A percentile compares a stretch with the other conserved stretches of the same genome.
Conservation (phyloP, 2,329 filamentous ascomycete species). For the Seiridium unicorne region DNA sequence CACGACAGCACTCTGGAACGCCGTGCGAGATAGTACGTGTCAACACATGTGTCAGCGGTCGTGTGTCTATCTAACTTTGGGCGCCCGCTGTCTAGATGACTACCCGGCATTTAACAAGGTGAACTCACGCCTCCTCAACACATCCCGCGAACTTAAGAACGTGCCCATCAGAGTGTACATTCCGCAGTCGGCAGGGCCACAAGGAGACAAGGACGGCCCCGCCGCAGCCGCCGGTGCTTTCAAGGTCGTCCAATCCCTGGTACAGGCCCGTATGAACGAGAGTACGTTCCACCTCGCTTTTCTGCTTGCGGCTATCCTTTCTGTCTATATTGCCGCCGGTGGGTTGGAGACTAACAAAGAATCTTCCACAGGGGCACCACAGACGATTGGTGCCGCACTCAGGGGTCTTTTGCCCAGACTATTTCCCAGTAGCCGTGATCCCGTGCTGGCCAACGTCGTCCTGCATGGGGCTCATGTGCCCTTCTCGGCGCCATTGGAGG, state of each 20-base stretch:
- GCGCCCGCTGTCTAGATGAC: slow-evolving; percentile 55
- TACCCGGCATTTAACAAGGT: slow-evolving; percentile 70
- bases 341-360: not conserved
- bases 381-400: slow-evolving; percentile 71
- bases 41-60: not conserved
- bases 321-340: too few species aligned
- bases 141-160: slow-evolving; percentile 72
- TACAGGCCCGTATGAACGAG: slow-evolving; percentile 43
- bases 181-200: slow-evolving; percentile 46
- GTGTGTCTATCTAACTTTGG: not conserved
- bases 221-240: slow-evolving; percentile 47
- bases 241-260: slow-evolving; percentile 73
- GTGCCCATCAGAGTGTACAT: slow-evolving; percentile 90
- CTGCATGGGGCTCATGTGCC: slow-evolving; percentile 84
- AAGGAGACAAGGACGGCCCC: slow-evolving; percentile 25
- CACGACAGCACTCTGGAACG: slow-evolving; percentile 78
- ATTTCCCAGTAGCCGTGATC: slow-evolving; percentile 83
- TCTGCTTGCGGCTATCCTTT: not conserved
- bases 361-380: slow-evolving; percentile 30
- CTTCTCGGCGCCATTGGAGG: slow-evolving; percentile 75
- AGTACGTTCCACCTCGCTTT: slow-evolving; percentile 24
- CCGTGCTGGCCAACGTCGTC: slow-evolving; percentile 79
- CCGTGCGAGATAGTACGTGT: slow-evolving; percentile 67
- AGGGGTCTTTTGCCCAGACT: slow-evolving; percentile 73
- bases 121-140: slow-evolving; percentile 73